Evolutionary conservation across 1,284 basidiomycete genomes (phyloP).

Genomic region (Microstroma glucosiphilum): DNA sequence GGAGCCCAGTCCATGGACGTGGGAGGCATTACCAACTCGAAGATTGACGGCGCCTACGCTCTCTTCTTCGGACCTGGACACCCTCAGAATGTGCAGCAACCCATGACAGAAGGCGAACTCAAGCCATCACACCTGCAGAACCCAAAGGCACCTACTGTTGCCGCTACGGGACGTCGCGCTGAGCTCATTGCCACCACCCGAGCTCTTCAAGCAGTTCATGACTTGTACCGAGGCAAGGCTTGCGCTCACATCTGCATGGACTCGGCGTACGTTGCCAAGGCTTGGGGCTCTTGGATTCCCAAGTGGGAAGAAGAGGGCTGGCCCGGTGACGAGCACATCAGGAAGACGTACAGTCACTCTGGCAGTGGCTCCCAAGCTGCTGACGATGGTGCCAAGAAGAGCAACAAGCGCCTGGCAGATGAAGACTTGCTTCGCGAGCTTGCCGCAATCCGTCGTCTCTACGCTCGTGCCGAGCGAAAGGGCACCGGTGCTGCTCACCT

Average conservation of each 20-base stretch:
- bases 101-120: slow-evolving; percentile 26
- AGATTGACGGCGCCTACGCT: slow-evolving; percentile 22
- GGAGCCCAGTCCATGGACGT: slow-evolving; percentile 26
- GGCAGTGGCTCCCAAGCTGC: not conserved
- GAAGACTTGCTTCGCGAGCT: slow-evolving; percentile 43
- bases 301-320: slow-evolving; percentile 39
- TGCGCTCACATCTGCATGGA: slow-evolving; percentile 43
- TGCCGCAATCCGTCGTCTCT: slow-evolving; percentile 24
- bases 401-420: slow-evolving; percentile 28
- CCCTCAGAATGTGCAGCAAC: slow-evolving; percentile 28
- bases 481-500: slow-evolving; percentile 31
- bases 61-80: slow-evolving; percentile 31
- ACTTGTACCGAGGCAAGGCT: slow-evolving; percentile 25
- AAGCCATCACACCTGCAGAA: slow-evolving; percentile 26
- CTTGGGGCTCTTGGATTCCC: slow-evolving; percentile 44
- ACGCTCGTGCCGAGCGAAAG: slow-evolving; percentile 17
- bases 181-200: slow-evolving; percentile 31
- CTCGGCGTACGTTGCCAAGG: slow-evolving; percentile 42
- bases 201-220: slow-evolving; percentile 29
- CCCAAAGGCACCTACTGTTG: slow-evolving; percentile 25
- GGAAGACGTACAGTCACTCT: slow-evolving; percentile 10
- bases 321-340: slow-evolving; percentile 32
- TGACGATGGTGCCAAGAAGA: not conserved
- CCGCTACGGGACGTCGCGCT: slow-evolving; percentile 29
- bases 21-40: slow-evolving; percentile 28